Conservation (phyloP, 805 yeast species). For the Lachancea dasiensis region DNA sequence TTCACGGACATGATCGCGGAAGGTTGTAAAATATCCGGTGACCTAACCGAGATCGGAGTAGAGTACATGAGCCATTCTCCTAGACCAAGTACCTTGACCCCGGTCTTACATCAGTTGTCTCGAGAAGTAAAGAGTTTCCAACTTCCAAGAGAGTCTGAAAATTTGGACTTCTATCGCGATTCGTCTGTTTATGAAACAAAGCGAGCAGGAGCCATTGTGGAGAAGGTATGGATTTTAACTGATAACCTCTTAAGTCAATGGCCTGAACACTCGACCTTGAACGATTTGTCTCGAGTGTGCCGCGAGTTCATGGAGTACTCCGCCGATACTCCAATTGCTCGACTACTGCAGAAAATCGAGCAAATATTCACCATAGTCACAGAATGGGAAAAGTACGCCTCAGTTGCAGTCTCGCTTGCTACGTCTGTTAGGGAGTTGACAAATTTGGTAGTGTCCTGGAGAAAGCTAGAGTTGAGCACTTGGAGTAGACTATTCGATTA, state of each 20-base stretch:
- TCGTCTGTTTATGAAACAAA: conserved; percentile 54
- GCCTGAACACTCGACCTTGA: conserved; percentile 94
- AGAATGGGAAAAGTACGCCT: conserved; percentile 94
- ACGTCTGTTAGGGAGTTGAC: conserved; percentile 54
- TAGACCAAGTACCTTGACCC: conserved; percentile 31
- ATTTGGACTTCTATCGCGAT: conserved; percentile 60
- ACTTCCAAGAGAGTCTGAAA: conserved; percentile 7
- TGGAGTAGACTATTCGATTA: conserved; percentile 73
- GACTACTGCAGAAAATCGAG: conserved; percentile 74
- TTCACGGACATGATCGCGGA: conserved; percentile 33
- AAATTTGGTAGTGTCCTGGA: conserved; percentile 77
- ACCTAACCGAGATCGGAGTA: conserved; percentile 23
- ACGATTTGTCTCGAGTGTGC: conserved; percentile 56
- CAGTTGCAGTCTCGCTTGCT: conserved; percentile 62
- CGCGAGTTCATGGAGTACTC: conserved; percentile 61
- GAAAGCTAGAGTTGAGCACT: conserved; percentile 76
- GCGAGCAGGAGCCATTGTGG: conserved; percentile 47
- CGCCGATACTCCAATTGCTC: conserved; percentile 65
- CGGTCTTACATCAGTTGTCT: conserved; percentile 33
- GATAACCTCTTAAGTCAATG: conserved; percentile 52
- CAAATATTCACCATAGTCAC: conserved; percentile 74
- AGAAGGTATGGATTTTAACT: conserved; percentile 41
- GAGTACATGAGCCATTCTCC: conserved; percentile 20
- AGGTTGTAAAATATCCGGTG: conserved; percentile 36
- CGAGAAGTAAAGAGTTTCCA: conserved; percentile 30